Evolutionary conservation across 345 rosid genomes (phyloP), one percentile per base, ranked within the genome.

Genomic region (Eutrema yunnanense): DNA sequence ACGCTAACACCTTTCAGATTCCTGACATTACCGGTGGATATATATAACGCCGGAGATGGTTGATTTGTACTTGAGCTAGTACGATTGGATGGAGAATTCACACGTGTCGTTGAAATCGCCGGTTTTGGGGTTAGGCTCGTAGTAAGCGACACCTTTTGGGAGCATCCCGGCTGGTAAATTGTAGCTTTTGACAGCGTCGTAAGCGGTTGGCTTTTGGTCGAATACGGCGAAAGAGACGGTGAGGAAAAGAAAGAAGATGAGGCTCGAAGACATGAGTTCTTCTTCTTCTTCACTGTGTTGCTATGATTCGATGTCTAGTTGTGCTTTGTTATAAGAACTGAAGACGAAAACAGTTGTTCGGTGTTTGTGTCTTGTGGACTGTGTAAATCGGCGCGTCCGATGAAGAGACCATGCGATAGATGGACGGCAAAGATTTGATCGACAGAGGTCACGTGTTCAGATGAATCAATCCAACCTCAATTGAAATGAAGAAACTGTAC

Each of bases 131-230:
- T 91, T 72, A 1, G 88, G 72, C 19, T 84, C 82, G 56, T 94
- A 86, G 38, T 84, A 80, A 0, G 50, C 51, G 4, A 89, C 83
- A 29, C 94, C 96, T 54, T 74, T 69, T 1, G 92, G 94, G 43
- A 92, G 92, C 33, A 92, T 80, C 9, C 98, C 89, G 5, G 68
- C 42, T 0, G 92, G 96, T 71, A 92, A 81, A 8, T 81, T 73
- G 71, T 83, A 84, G 8, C 70, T 40, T 55, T 71, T 77, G 46
- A 88, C 88, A 30, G 63, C 79, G 69, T 85, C 80, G 75, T 92
- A 89, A 7, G 83, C 90, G 0, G 89, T 67, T 10, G 70, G 71
- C 4, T 73, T 63, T 43, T 48, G 53, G 8, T 56, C 38, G 67
- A 66, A 56, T 22, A 60, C 44, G 40, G 50, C 13, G 26, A 60